A percentile compares a stretch with the other conserved stretches of the same genome.
These are phyloP conservation scores for Epichloe elymi DNA, from an alignment of 2,329 filamentous ascomycete genomes.

Conservation along the genomic window DNA sequence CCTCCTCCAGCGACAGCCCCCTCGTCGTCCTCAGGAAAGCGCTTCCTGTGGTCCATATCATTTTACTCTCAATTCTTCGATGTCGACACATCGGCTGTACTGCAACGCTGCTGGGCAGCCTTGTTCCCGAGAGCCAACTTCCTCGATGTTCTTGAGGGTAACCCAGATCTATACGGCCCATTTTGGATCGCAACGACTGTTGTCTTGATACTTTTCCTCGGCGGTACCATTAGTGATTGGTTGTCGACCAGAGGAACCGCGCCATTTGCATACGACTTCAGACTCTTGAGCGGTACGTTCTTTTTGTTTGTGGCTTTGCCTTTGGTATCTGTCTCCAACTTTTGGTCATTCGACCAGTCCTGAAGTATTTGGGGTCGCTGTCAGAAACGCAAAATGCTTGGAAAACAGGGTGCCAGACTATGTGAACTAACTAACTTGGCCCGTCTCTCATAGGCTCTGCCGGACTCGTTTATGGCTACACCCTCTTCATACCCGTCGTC, in stretches of 20 bases:
- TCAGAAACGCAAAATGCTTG: neutral
- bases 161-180: slow-evolving; percentile 90
- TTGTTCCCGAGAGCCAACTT: slow-evolving; percentile 88
- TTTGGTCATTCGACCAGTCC: neutral
- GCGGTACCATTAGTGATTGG: slow-evolving; percentile 90
- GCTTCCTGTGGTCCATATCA: slow-evolving; percentile 78
- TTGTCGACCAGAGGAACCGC: slow-evolving; percentile 53
- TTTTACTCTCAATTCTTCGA: slow-evolving; percentile 99
- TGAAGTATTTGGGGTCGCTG: neutral
- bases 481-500: slow-evolving; percentile 67
- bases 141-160: slow-evolving; percentile 91
- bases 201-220: slow-evolving; percentile 86
- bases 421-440: neutral
- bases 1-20: slow-evolving; percentile 44
- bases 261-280: slow-evolving; percentile 86
- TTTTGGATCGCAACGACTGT: slow-evolving; percentile 99
- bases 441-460: slow-evolving; percentile 49
- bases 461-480: slow-evolving; percentile 92
- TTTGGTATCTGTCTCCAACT: too few species aligned
- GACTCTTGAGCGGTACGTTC: slow-evolving; percentile 61
- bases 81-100: slow-evolving; percentile 83
- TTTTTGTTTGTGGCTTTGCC: neutral
- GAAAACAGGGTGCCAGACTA: neutral
- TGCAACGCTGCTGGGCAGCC: slow-evolving; percentile 77
- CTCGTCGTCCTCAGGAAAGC: slow-evolving; percentile 48